These are phyloP conservation scores for Elsinoe perseae DNA, from an alignment of 2,329 filamentous ascomycete genomes.

Conservation along the genomic window DNA sequence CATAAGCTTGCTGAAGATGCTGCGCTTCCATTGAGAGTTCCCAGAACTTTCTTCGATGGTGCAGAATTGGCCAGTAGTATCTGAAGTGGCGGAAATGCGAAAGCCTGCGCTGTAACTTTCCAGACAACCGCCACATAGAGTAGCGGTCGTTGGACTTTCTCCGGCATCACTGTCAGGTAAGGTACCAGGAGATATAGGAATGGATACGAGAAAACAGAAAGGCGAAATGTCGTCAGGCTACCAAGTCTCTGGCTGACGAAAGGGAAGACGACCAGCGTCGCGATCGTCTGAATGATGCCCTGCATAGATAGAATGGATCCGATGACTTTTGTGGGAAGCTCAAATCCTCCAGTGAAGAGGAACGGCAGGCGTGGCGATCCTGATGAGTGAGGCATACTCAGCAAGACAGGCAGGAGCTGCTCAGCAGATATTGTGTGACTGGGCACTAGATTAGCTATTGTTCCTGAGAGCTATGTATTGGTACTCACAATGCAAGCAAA, in stretches of 20 bases:
- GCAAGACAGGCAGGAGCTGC: slow-evolving; percentile 83
- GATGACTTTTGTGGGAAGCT: slow-evolving; percentile 71
- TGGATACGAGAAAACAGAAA: slow-evolving; percentile 76
- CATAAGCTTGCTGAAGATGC: slow-evolving; percentile 85
- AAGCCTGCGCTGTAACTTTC: slow-evolving; percentile 88
- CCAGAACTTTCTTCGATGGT: slow-evolving; percentile 73
- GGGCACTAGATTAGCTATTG: slow-evolving; percentile 16
- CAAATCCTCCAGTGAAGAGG: slow-evolving; percentile 81
- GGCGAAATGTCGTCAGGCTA: slow-evolving; percentile 70
- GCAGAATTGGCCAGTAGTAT: slow-evolving; percentile 86
- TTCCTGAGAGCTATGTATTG: neutral
- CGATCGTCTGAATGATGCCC: slow-evolving; percentile 80
- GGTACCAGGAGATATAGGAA: slow-evolving; percentile 79
- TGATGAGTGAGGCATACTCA: slow-evolving; percentile 59
- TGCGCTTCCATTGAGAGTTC: slow-evolving; percentile 86
- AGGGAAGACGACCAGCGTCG: slow-evolving; percentile 78
- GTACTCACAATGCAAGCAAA: slow-evolving; percentile 80
- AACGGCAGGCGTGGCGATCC: slow-evolving; percentile 61
- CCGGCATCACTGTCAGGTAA: slow-evolving; percentile 78
- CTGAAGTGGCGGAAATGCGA: slow-evolving; percentile 83
- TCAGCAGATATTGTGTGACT: slow-evolving; percentile 98
- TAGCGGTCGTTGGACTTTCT: slow-evolving; percentile 60
- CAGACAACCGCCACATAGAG: slow-evolving; percentile 73
- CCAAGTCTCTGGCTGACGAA: slow-evolving; percentile 67
- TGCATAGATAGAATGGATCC: slow-evolving; percentile 84